Evolutionary conservation across 495 filamentous ascomycete species (phyloP), one percentile per base, ranked within the genome.

Genomic region (Penicillium crystallinum): DNA sequence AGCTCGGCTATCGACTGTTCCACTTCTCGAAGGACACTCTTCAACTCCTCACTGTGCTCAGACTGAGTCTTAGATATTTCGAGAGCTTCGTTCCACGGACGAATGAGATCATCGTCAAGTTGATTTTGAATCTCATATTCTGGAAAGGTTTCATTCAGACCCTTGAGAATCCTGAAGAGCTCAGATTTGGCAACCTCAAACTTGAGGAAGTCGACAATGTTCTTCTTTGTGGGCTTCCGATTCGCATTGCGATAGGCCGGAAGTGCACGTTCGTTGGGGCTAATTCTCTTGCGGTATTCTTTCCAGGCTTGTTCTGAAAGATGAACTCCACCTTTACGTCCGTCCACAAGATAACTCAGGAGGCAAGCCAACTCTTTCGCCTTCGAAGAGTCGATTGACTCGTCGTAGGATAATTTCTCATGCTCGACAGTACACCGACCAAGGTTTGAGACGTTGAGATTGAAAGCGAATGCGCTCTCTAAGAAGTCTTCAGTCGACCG

Each of bases 261-360:
- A 33, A 61, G 67, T 10, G 21, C 54, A 15, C 62, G 67, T 23
- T 50, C 33, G 11, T 62, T 67, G 0, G 63, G 70, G 52, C 59
- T 68, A 31, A 71, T 62, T 5, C 64, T 71, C 52, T 73, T 72
- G 14, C 73, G 73, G 29, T 84, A 76, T 22, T 57, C 37, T 3
- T 71, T 51, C 80, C 81, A 90, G 22, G 79, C 75, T 0, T 73
- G 62, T 10, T 81, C 72, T 17, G 72, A 77, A 29, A 95, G 86
- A n/a, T 69, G 67, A 0, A 74, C 62, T 18, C 91, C 91, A 33
- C 87, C 82, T 60, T 97, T 97, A 12, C 81, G 76, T 12, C 84
- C 81, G 59, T 97, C 92, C 5, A 96, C 89, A 4, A 97, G 69
- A 31, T 86, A 74, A 38, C 90, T 87, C 8, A 95, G 81, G 0